Conservation (phyloP, 2,329 filamentous ascomycete genomes). For the Colletotrichum truncatum region DNA sequence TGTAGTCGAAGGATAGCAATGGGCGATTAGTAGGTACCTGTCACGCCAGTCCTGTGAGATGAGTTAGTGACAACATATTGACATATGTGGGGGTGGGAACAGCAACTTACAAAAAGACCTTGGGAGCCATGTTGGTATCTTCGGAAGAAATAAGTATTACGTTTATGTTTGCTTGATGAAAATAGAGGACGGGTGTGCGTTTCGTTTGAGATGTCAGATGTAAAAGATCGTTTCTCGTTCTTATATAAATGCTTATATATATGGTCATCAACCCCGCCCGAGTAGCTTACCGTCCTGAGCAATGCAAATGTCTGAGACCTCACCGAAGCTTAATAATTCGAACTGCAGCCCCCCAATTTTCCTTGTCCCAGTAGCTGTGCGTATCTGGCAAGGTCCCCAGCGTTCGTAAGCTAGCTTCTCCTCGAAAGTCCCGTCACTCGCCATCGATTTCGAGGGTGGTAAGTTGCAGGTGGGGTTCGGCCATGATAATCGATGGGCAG, state of each 20-base stretch:
- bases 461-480: neutral
- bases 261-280: neutral
- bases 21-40: constrained; percentile 41
- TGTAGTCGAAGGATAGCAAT: too few species aligned
- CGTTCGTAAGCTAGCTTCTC: neutral
- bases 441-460: neutral
- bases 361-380: neutral
- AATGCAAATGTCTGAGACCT: neutral
- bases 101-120: constrained; percentile 52
- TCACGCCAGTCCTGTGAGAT: constrained; percentile 52
- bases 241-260: neutral
- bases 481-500: constrained; percentile 4
- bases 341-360: neutral
- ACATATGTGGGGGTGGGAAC: neutral
- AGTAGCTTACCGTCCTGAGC: neutral
- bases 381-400: neutral
- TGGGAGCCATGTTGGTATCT: constrained; percentile 44
- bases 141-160: neutral
- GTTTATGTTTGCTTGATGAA: too few species aligned
- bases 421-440: neutral
- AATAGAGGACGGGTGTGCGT: too few species aligned
- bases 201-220: too few species aligned
- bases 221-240: neutral
- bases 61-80: neutral
- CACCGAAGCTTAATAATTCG: constrained; percentile 18